Conservation (phyloP, 73 alveolate species). For the Paramecium bursaria region DNA sequence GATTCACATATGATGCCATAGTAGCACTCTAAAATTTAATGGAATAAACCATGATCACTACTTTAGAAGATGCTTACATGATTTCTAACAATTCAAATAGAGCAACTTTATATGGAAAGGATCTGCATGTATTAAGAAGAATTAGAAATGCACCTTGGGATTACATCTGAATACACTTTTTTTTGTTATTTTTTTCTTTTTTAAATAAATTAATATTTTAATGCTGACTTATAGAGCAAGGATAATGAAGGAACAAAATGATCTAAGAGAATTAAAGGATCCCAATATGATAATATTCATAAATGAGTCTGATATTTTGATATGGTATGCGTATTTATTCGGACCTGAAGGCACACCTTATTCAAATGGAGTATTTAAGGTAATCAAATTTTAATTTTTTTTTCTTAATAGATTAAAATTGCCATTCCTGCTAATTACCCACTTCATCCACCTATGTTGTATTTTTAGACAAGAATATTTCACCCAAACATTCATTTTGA, state of each 20-base stretch:
- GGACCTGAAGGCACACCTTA: constrained; percentile 45
- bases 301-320: constrained; percentile 8
- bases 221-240: background rate
- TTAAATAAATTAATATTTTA: background rate
- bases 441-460: constrained; percentile 90
- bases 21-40: too few relatives aligned
- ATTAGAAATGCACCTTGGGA: too few relatives aligned
- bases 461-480: constrained; percentile 88
- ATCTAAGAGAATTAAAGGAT: constrained; percentile 1
- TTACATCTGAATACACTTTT: too few relatives aligned
- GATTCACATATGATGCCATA: too few relatives aligned
- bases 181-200: too few relatives aligned
- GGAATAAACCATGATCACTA: too few relatives aligned
- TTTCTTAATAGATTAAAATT: constrained; percentile 72
- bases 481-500: constrained; percentile 97
- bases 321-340: constrained; percentile 13
- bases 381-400: background rate
- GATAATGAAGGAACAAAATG: constrained; percentile 32
- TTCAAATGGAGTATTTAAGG: constrained; percentile 39
- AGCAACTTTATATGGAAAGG: too few relatives aligned
- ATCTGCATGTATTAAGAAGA: too few relatives aligned
- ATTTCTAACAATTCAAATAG: too few relatives aligned
- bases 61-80: too few relatives aligned
- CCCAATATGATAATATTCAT: background rate
- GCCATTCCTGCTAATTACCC: constrained; percentile 91